phyloP scores from a whole-genome alignment of 345 rosid species.

The Dipteronia dyeriana region DNA sequence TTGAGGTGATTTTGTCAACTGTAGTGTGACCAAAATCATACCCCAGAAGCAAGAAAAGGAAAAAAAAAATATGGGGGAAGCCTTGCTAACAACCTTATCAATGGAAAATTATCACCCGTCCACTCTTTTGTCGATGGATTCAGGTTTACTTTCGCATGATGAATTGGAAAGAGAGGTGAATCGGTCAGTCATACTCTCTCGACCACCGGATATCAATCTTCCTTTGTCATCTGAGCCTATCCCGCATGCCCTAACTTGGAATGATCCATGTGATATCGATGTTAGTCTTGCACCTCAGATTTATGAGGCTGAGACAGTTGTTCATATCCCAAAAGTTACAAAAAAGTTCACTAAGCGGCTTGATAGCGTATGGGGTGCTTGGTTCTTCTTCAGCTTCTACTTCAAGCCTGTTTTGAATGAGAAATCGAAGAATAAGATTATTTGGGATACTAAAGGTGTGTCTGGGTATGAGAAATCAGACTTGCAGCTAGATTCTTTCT shows the following conservation, averaged over 20 bases:
- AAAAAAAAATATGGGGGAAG: conserved; percentile 52
- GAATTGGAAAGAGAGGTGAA: conserved; percentile 64
- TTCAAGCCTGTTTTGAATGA: conserved; percentile 77
- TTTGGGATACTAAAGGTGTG: conserved; percentile 56
- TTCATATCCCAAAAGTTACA: conserved; percentile 54
- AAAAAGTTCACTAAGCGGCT: conserved; percentile 66
- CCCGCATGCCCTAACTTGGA: conserved; percentile 57
- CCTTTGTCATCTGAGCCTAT: conserved; percentile 64
- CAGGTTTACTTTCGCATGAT: conserved; percentile 57
- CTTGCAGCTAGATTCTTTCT: conserved; percentile 67
- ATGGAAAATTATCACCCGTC: conserved; percentile 80
- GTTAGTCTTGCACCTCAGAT: conserved; percentile 59
- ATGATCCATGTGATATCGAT: conserved; percentile 65
- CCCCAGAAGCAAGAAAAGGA: background rate
- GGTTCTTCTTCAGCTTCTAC: conserved; percentile 77
- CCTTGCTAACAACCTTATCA: conserved; percentile 53
- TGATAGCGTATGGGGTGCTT: conserved; percentile 80
- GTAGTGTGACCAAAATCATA: conserved; percentile 6
- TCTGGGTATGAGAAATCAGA: conserved; percentile 75
- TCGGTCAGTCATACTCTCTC: conserved; percentile 47
- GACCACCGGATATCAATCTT: conserved; percentile 75
- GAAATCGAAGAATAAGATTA: conserved; percentile 56
- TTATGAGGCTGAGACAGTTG: conserved; percentile 58
- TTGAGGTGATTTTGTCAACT: conserved; percentile 40
- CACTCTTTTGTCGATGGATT: conserved; percentile 73